Evolutionary conservation across 306 rosid genomes (phyloP), one percentile per base, ranked within the genome.

Genomic region (Betula pendula): DNA sequence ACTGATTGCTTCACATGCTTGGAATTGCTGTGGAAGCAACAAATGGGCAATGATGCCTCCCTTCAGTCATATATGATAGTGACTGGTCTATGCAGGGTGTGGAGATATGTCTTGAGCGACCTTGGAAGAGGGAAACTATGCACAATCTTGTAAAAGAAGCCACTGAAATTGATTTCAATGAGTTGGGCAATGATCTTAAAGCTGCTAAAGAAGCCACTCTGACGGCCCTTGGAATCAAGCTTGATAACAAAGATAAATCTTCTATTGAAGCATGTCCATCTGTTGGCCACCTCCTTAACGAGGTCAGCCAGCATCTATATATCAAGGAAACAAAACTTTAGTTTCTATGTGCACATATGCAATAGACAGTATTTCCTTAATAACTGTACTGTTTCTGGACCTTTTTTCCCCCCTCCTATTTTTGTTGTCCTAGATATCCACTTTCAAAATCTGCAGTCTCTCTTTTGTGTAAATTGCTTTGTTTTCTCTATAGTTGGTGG

Each of bases 111-210:
- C 84, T 95, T 56, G 94, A 90, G 84, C 87, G 88, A 55, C 99
- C 97, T 8, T 95, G 97, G 99, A 92, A 91, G 88, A 88, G 97
- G 86, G 97, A 90, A 85, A 88, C 97, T 65, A 95, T 95, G 99
- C 97, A 95, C 89, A 88, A 84, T 84, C 97, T 95, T 71, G 99
- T 95, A 70, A 89, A 95, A 86, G 97, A 92, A 88, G 53, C 80
- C 81, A 72, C 96, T 11, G 96, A 92, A 53, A 77, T 92, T 53
- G 87, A 88, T 90, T 89, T 92, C 80, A 77, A 56, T 79, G 96
- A 88, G 75, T 76, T 90, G 58, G 87, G 84, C 69, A 83, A 80
- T 83, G 92, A 92, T 88, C 89, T 95, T 63, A 84, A 79, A 76
- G 82, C 59, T 84, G 93, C 92, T 47, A 92, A 90, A 80, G 88